Base-by-base conservation (phyloP, 148 eudicot species). In the Simmondsia chinensis region DNA sequence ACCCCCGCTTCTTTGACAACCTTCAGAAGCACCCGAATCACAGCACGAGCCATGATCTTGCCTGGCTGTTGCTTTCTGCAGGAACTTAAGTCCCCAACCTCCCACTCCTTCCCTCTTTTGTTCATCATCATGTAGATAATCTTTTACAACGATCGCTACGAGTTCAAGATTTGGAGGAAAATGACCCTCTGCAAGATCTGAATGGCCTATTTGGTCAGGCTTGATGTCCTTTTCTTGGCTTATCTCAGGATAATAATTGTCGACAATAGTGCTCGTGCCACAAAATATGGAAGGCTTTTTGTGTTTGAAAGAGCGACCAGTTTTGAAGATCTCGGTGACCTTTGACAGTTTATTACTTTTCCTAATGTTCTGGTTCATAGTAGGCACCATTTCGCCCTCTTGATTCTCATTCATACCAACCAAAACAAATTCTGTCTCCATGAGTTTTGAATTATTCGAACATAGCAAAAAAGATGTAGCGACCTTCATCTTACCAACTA, bases 61-160 rank as follows among this genome's bases (percentile, higher is more conserved):
- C 46, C 46, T 44, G 11, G 34, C 45, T 38, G 35, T 61, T 9
- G 46, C 51, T 46, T 73, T 69, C 63, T 91, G 70, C 36, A 89
- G 94, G 70, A 89, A 89, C 13, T 81, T 81, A 47, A 76, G 60
- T 26, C 93, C 94, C 94, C 95, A 91, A 17, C 95, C 97, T 68
- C 84, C 91, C 29, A 26, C 46, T 47, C 66, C 63, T 18, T 58
- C 55, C 46, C 65, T 58, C 45, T 55, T 43, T 4, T 9, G 46
- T n/a, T 14, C 49, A 5, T 26, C 66, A 1, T 60, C 51, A 26
- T 39, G 57, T 24, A 66, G 37, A 37, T 64, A 76, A 9, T 65
- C 69, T 52, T 69, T 73, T 56, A 79, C 71, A 20, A 85, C 57
- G 32, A 91, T 68, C 30, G 97, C 93, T 24, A 88, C 97, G 43